Evolutionary conservation across 805 yeast species (phyloP).

Genomic region (Candida xyloterini): DNA sequence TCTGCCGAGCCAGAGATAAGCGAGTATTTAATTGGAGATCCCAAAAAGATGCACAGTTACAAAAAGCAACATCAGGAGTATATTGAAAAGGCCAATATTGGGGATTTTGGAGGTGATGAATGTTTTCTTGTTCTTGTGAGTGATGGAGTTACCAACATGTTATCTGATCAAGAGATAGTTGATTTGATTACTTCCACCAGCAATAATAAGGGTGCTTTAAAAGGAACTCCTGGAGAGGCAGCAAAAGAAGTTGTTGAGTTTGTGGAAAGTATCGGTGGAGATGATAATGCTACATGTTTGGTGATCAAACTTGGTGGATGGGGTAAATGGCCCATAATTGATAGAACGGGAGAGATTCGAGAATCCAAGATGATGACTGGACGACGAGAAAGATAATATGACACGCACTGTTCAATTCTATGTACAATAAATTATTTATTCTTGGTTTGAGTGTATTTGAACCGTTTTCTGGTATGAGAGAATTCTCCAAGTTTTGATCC

Average conservation of each 20-base stretch:
- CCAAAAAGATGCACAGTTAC: conserved; percentile 36
- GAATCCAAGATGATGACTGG: conserved; percentile 53
- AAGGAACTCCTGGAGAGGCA: conserved; percentile 80
- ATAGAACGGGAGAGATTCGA: conserved; percentile 78
- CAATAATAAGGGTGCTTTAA: conserved; percentile 58
- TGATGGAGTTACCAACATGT: conserved; percentile 82
- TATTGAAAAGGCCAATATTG: conserved; percentile 18
- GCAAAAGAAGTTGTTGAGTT: conserved; percentile 83
- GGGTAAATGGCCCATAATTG: conserved; percentile 89
- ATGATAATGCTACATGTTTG: conserved; percentile 93
- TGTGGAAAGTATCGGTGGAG: conserved; percentile 84
- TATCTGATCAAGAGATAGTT: conserved; percentile 87
- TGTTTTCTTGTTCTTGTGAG: conserved; percentile 77
- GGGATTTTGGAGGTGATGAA: conserved; percentile 76
- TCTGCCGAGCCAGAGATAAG: conserved; percentile 89
- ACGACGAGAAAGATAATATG: conserved; percentile 17
- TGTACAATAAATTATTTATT: conserved; percentile 39
- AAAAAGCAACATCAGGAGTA: conserved; percentile 23
- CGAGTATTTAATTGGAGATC: conserved; percentile 66
- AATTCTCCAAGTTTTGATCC: conserved; percentile 94
- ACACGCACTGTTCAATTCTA: conserved; percentile 1
- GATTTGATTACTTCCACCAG: conserved; percentile 76
- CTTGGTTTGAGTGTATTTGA: conserved; percentile 76
- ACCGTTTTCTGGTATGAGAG: conserved; percentile 89
- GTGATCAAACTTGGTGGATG: conserved; percentile 81